Base-by-base conservation (phyloP, 1,284 basidiomycete genomes). In the Termitomyces sp. region DNA sequence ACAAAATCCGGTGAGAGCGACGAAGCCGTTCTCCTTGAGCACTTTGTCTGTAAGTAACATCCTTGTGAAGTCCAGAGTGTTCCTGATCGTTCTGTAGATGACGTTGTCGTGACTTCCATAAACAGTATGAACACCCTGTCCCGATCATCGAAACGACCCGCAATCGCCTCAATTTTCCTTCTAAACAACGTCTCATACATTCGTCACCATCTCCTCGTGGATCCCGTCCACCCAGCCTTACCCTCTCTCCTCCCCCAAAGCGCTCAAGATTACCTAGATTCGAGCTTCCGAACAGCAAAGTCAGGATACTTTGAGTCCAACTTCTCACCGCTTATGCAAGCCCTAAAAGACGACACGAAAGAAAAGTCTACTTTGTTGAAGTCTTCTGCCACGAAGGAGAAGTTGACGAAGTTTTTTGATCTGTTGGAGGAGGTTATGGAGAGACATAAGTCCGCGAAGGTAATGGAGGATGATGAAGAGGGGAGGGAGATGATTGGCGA, bases 261-360 rank as follows among this genome's bases (percentile, higher is more conserved):
- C 0, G 76, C 85, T 0, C 72, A 78, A 44, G 85, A 88, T 38
- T 58, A 74, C 13, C 74, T 91, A 26, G 77, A 80, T 57, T 84
- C 82, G 5, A 80, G 79, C 59, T 88, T 82, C 69, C 80, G 88
- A 40, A 88, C 81, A 0, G 84, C 88, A 41, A 89, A 89, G 66
- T 86, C 88, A 8, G 84, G 76, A 1, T 91, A 91, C 68, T 89
- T 90, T 56, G 87, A 91, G 54, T 75, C 84, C 18, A 91, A 89
- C 67, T 88, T 87, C 66, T 81, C 84, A 3, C 83, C 86, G 6
- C 71, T 91, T 39, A 80, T 91, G 72, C 84, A 86, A 60, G 70
- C 80, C 3, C 72, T 91, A 49, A 77, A 78, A 26, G 88, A 91
- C 49, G 84, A 86, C 59, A 72, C 79, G 16, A 81, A 79, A 55